Evolutionary conservation across 1,139 yeast species (phyloP).

Genomic region (Sugiyamaella grinbergsii): DNA sequence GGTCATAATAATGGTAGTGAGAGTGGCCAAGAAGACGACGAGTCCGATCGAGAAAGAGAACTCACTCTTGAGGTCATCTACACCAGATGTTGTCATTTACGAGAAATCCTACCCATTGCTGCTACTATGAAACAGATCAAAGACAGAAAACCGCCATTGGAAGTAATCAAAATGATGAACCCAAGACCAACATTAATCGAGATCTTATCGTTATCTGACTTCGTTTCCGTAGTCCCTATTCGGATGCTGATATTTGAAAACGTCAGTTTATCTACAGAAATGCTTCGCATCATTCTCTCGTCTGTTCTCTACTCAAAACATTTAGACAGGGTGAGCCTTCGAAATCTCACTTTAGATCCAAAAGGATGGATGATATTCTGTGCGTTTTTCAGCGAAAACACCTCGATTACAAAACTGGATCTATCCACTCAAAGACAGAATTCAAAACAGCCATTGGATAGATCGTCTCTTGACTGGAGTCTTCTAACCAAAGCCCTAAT

Average conservation of each 20-base stretch:
- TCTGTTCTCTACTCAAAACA: conserved; percentile 60
- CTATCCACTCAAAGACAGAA: conserved; percentile 42
- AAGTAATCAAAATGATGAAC: conserved; percentile 74
- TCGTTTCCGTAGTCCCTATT: conserved; percentile 80
- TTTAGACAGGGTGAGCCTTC: conserved; percentile 70
- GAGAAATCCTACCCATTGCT: conserved; percentile 91
- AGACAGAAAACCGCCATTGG: conserved; percentile 72
- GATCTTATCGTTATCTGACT: conserved; percentile 83
- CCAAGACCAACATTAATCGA: conserved; percentile 92
- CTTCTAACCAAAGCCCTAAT: conserved; percentile 61
- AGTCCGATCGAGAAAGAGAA: conserved; percentile 28
- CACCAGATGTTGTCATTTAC: conserved; percentile 87
- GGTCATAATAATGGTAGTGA: conserved; percentile 25
- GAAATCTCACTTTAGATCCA: conserved; percentile 74
- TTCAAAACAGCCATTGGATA: conserved; percentile 28
- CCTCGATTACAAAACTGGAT: conserved; percentile 65
- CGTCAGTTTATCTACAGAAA: conserved; percentile 74
- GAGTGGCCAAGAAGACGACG: conserved; percentile 17
- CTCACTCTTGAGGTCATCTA: conserved; percentile 49
- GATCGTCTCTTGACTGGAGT: conserved; percentile 78
- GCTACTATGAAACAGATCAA: conserved; percentile 85
- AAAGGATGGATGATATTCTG: conserved; percentile 76
- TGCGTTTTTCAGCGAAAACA: conserved; percentile 63
- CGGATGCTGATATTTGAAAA: conserved; percentile 79
- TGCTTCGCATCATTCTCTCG: conserved; percentile 69